Base-by-base conservation (phyloP, 176 grass and related monocot species). In the Tillandsia fasciculata region DNA sequence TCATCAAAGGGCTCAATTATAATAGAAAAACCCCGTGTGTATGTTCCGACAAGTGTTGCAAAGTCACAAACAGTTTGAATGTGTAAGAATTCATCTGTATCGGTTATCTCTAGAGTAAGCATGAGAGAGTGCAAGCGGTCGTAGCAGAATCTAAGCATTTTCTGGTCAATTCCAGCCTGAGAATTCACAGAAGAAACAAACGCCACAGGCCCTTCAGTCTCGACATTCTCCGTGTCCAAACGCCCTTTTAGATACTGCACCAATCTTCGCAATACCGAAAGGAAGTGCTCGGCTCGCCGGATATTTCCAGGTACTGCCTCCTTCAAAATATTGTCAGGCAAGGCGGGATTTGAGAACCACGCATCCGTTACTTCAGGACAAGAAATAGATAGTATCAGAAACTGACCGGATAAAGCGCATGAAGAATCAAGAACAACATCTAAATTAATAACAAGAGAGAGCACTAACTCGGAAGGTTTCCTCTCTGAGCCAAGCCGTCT, bases 251-350 rank as follows among this genome's bases (percentile, higher is more conserved):
- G 81, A 42, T 90, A 92, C 12, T 77, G 85, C 33, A 92, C 93
- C 10, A 97, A 79, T 51, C 93, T 84, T 51, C 73, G 54, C 70
- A 97, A 78, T 17, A 92, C 93, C 67, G 93, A 75, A 11, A 97
- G 86, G 66, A 97, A 97, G 77, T 97, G 93, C 72, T 97, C 93
- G 2, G 93, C 93, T 68, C 74, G 77, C 70, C 93, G 83, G 61
- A 97, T 97, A 64, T 97, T 97, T 81, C 93, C 93, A 49, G 89
- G 93, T 70, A 97, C 93, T 33, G 89, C 86, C 70, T 97, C 93
- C 81, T 85, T 97, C 58, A 97, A 71, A 49, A 97, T 97, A 58
- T 97, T 81, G 42, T 89, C 86, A 64, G 93, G 93, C 67, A 97
- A 74, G 11, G 86, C 52, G 2, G 93, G 93, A 64, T 97, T 97